Base-by-base conservation (phyloP, 2,329 filamentous ascomycete species). In the Verticillium alfalfae region DNA sequence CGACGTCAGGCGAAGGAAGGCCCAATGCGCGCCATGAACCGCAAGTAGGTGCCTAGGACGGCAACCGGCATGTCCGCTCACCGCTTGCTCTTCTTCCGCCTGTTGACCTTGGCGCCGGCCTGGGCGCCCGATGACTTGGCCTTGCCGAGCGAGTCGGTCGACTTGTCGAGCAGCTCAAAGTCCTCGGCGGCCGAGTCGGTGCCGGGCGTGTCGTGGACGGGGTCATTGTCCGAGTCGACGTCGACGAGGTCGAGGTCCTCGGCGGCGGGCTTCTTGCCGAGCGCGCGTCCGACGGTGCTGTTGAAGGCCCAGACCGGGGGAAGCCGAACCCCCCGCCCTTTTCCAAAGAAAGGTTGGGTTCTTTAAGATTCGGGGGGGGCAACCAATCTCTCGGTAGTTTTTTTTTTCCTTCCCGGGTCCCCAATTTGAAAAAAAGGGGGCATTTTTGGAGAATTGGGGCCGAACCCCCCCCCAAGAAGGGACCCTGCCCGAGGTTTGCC, bases 271-370 rank as follows among this genome's bases (percentile, higher is more conserved):
- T 77, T 76, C 37, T 65, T 62, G 45, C 67, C 66, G 15, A 87
- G 66, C 60, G 84, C 70, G 52, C 83, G 82, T 60, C 84, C 83
- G 52, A 83, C 65, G 5, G 82, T 83, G 62, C 79, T 78, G 60
- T 75, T 81, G 78, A 89, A 95, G 61, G 86, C 72, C 85, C 88
- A 96, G 60, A 88, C n/a, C n/a, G n/a, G n/a, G n/a, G n/a, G n/a
- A n/a, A n/a, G n/a, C n/a, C n/a, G n/a, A n/a, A n/a, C n/a, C n/a
- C n/a, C n/a, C n/a, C n/a, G n/a, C n/a, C n/a, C n/a, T n/a, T n/a
- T n/a, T n/a, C n/a, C n/a, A n/a, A n/a, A n/a, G n/a, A n/a, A n/a
- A n/a, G n/a, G n/a, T n/a, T n/a, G n/a, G n/a, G n/a, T n/a, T n/a
- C n/a, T n/a, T n/a, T n/a, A n/a, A n/a, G n/a, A n/a, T n/a, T n/a